Evolutionary conservation across 495 filamentous ascomycete species (phyloP), one percentile per base, ranked within the genome.

Genomic region (Penicillium simplicissimum): DNA sequence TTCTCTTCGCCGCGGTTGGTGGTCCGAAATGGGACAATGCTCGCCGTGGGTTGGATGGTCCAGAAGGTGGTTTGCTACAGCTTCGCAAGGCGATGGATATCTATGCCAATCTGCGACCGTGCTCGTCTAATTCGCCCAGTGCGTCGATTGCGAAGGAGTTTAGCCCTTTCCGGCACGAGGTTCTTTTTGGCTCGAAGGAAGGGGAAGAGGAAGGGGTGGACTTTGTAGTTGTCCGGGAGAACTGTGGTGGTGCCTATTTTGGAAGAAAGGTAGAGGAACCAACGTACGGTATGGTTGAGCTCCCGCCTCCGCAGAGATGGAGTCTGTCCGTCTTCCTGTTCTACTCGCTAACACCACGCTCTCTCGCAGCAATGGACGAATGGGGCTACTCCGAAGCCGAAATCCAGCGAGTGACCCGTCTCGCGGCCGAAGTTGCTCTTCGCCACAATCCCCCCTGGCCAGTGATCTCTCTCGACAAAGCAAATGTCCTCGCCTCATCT

Each of bases 201-300:
- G 31, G n/a, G 3, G 8, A 19, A 28, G 21, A 5, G 23, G 67
- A 73, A 25, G 81, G 79, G 7, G 79, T 80, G 48, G 76, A 82
- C 55, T 82, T 84, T 64, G 71, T 81, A 37, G 74, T 83, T 8
- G 74, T 84, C 31, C 57, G 80, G 15, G 80, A 84, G 72, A 82
- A 82, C 60, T 81, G 78, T 37, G 82, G 82, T 25, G 82, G 82
- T 6, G 81, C 79, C 3, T 84, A 82, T 68, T 83, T 81, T 70
- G 82, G 82, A 35, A 64, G 66, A 14, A 84, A 83, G 64, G 69
- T 77, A 6, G 81, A 83, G 61, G 68, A 77, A 9, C 69, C 67
- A 8, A 76, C 79, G 35, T 78, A 81, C 56, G 79, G 75, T 75
- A 61, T 21, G 60, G 60, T 66, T 51, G 2, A 6, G 1, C 2